Base-by-base conservation (phyloP, 352 stramenopile genomes). In the Globisporangium megalacanthum region DNA sequence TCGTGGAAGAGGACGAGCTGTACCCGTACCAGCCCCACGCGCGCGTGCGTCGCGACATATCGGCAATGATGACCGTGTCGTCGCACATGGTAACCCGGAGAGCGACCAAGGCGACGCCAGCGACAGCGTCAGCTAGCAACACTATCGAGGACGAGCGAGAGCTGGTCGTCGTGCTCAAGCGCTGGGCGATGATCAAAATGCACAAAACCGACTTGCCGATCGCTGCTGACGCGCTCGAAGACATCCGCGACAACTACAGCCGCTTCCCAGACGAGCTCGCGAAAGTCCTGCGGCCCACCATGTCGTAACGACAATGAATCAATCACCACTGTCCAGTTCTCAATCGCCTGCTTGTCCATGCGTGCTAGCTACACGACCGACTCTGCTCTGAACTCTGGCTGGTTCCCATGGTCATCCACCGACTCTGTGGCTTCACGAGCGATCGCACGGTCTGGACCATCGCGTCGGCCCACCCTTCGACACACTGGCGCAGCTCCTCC, bases 231-330 rank as follows among this genome's bases (percentile, higher is more conserved):
- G 65, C 54, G 1, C 59, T 72, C 20, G 71, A 78, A 15, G 68
- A 76, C 14, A 50, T 76, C 0, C 72, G 70, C 9, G 76, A 86
- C 56, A 66, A 65, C 47, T 58, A 79, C 14, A 66, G 66, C 1
- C 68, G 71, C 22, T 83, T 72, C 71, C 65, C 70, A 5, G 73
- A 82, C 31, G 71, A 73, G n/a, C 81, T 83, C 63, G 54, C 80
- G 44, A 66, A 72, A 41, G 70, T 61, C 29, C 65, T 86, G 10
- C 72, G 68, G 4, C 25, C 25, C 25, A 29, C 25, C 25, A 29
- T 4, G 25, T 29, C 25, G 25, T 29, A 29, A 29, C 25, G 4
- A 29, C 25, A 29, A 29, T 29, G 25, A 29, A 29, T 29, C 25
- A 29, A 29, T 13, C 37, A 44, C 9, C 6, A 52, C 44, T 29